A percentile compares a stretch with the other conserved stretches of the same genome.
These are phyloP conservation scores for Priceomyces fermenticarens DNA, from an alignment of 805 yeast species.

Conservation along the genomic window DNA sequence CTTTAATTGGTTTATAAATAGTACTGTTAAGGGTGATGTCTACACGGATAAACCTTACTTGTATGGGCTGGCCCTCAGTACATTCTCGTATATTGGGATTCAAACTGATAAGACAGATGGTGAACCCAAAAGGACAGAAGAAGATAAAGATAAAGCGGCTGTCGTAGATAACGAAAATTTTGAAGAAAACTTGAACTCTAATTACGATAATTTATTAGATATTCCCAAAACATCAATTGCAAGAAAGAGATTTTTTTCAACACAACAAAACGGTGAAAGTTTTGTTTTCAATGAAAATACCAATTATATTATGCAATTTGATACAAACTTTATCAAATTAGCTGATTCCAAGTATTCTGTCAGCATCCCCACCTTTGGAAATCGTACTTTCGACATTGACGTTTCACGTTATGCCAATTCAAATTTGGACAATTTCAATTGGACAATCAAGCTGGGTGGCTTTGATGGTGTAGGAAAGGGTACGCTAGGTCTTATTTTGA, in stretches of 20 bases:
- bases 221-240: slow-evolving; percentile 33
- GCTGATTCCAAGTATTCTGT: slow-evolving; percentile 49
- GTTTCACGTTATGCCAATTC: slow-evolving; percentile 43
- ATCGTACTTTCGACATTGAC: slow-evolving; percentile 45
- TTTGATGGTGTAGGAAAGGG: slow-evolving; percentile 31
- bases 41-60: slow-evolving; percentile 59
- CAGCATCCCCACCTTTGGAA: slow-evolving; percentile 45
- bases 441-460: slow-evolving; percentile 40
- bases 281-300: slow-evolving; percentile 38
- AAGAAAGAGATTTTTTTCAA: slow-evolving; percentile 44
- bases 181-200: slow-evolving; percentile 24
- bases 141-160: slow-evolving; percentile 1
- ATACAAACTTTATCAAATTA: slow-evolving; percentile 51
- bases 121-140: slow-evolving; percentile 1
- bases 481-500: slow-evolving; percentile 30
- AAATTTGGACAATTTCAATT: slow-evolving; percentile 43
- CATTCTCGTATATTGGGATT: slow-evolving; percentile 48
- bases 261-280: slow-evolving; percentile 21
- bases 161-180: slow-evolving; percentile 8
- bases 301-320: slow-evolving; percentile 49
- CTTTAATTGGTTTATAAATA: slow-evolving; percentile 58
- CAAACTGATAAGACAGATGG: slow-evolving; percentile 8
- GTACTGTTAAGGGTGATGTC: slow-evolving; percentile 62
- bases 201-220: slow-evolving; percentile 15
- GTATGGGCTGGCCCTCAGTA: slow-evolving; percentile 59